Evolutionary conservation across 2,329 filamentous ascomycete genomes (phyloP), one percentile per base, ranked within the genome.

Genomic region (Claviceps sp.): DNA sequence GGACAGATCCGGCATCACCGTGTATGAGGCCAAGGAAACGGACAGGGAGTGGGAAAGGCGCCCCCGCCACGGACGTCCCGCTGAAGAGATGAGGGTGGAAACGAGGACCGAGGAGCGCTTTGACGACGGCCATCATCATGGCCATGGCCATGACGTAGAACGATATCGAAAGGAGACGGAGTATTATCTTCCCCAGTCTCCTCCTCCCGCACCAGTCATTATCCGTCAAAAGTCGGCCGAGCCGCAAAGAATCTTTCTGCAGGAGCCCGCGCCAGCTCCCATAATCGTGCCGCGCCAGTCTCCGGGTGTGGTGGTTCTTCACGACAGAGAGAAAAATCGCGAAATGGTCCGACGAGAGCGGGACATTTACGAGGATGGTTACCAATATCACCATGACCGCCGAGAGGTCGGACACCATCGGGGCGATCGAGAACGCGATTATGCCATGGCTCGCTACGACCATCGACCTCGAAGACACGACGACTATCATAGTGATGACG

Each of bases 91-190:
- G 38, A 72, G 74, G 51, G 65, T 81, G 55, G 76, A 81, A 58
- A 75, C 75, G 58, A 74, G 74, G 50, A 69, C 69, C 16, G 69
- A 78, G 51, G 75, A 78, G 56, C 71, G 70, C 47, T 65, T 70
- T 30, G 73, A 75, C 45, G 73, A 76, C 24, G 58, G 63, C 18
- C 62, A 62, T 22, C 70, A 70, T 44, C 70, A 69, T 52, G 76
- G 81, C 18, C 62, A 62, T 22, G 70, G 70, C 45, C 70, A 69
- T 52, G 76, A 82, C 18, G 60, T 81, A 43, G 79, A 83, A 62
- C 73, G 72, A 61, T 81, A 79, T 60, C 75, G 75, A 59, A 76
- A 75, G 62, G 79, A 84, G 62, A 79, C 77, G 2, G 80, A 84
- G 57, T 83, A 81, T 62, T 84, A 77, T 59, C 68, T 74, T 45